These are phyloP conservation scores for Raddia distichophylla DNA, from an alignment of 176 grass and related monocot species.

Conservation along the genomic window DNA sequence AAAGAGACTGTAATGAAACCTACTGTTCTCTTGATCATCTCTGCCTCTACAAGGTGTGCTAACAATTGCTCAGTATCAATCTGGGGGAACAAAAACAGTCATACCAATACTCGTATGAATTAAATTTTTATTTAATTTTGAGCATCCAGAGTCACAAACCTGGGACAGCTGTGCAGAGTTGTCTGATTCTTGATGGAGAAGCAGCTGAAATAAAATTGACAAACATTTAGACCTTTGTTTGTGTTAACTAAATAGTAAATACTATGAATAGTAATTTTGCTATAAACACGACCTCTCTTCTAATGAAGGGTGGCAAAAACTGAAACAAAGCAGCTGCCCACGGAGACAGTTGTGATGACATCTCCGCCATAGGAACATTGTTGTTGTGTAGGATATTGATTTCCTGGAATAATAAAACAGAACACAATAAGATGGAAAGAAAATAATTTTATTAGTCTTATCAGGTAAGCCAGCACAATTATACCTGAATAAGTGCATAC, in stretches of 20 bases:
- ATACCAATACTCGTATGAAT: neutral
- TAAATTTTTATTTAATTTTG: neutral
- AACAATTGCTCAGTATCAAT: conserved; percentile 77
- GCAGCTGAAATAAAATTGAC: conserved; percentile 48
- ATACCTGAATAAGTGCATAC: conserved; percentile 82
- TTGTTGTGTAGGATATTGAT: conserved; percentile 69
- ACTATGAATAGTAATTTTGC: conserved; percentile 16
- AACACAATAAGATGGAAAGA: conserved; percentile 11
- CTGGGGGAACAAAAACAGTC: conserved; percentile 34
- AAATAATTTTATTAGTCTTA: conserved; percentile 13
- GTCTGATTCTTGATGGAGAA: conserved; percentile 74
- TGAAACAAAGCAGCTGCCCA: conserved; percentile 75
- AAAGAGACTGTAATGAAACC: neutral
- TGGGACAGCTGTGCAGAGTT: conserved; percentile 79
- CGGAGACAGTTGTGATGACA: conserved; percentile 57
- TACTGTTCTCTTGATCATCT: conserved; percentile 73
- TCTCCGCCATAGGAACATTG: conserved; percentile 57
- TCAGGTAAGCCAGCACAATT: neutral
- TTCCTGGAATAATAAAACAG: conserved; percentile 53
- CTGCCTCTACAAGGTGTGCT: conserved; percentile 69
- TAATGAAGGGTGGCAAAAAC: conserved; percentile 69
- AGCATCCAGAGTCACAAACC: conserved; percentile 42
- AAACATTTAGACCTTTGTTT: conserved; percentile 21
- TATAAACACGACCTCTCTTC: conserved; percentile 58
- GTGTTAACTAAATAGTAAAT: neutral